These are phyloP conservation scores for Medicago truncatula DNA, from an alignment of 306 rosid species.

Conservation along the genomic window MtrunA17r5.0-ANR NC_053049.1:22984501-22985000, in stretches of 20 bases:
- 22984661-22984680: conserved; percentile 93
- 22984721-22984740: conserved; percentile 95
- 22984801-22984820: conserved; percentile 61
- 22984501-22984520: neutral
- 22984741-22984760: conserved; percentile 63
- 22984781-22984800: conserved; percentile 45
- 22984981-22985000: conserved; percentile 21
- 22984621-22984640: conserved; percentile 72
- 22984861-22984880: conserved; percentile 7
- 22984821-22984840: conserved; percentile 12
- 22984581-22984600: conserved; percentile 71
- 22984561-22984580: conserved; percentile 71
- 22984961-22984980: conserved; percentile 25
- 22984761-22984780: conserved; percentile 32
- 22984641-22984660: conserved; percentile 83
- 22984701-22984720: conserved; percentile 65
- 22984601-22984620: conserved; percentile 75
- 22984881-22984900: conserved; percentile 33
- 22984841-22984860: conserved; percentile 3
- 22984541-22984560: conserved; percentile 68
- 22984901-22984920: neutral
- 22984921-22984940: conserved; percentile 18
- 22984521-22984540: conserved; percentile 32
- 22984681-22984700: conserved; percentile 97
- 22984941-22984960: neutral